Evolutionary conservation across 805 yeast genomes (phyloP).

Genomic region (Starmerella tilneyi): DNA sequence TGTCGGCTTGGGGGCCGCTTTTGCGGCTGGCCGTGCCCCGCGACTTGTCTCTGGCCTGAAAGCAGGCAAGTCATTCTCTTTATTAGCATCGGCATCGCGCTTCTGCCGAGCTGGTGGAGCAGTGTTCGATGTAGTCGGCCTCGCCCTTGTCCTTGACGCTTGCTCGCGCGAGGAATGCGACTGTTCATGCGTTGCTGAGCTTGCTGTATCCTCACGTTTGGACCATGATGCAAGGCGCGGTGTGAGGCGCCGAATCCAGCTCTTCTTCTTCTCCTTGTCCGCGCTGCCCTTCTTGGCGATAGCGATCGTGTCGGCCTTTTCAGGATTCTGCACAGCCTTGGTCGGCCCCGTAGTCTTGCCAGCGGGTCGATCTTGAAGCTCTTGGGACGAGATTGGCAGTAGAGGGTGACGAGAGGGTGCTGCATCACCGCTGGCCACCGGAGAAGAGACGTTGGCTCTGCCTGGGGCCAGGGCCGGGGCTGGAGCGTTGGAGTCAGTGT

Average conservation of each 20-base stretch:
- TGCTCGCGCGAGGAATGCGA: background rate
- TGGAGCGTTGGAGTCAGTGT: conserved; percentile 6
- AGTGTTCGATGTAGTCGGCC: background rate
- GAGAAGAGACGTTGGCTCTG: too few relatives aligned
- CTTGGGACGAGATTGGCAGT: background rate
- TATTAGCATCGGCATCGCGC: conserved; percentile 7
- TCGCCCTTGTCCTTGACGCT: background rate
- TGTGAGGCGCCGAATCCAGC: conserved; percentile 23
- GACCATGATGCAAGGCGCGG: conserved; percentile 15
- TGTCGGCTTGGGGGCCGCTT: background rate
- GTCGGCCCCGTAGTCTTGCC: background rate
- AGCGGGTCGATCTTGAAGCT: background rate
- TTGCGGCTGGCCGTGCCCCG: background rate
- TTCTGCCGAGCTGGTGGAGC: background rate
- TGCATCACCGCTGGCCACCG: background rate
- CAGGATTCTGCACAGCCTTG: background rate
- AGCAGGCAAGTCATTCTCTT: conserved; percentile 13
- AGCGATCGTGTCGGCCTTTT: background rate
- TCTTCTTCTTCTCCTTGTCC: conserved; percentile 10
- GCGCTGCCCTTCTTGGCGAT: conserved; percentile 4
- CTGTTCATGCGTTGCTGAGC: background rate
- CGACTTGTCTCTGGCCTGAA: too few relatives aligned
- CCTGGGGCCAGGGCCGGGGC: too few relatives aligned
- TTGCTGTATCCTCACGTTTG: conserved; percentile 1
- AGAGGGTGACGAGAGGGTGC: conserved; percentile 1